Percentiles rank a stretch among this genome's conserved stretches.
These are phyloP conservation scores for Colletotrichum zoysiae DNA, from an alignment of 2,329 filamentous ascomycete genomes.

Conservation along the genomic window DNA sequence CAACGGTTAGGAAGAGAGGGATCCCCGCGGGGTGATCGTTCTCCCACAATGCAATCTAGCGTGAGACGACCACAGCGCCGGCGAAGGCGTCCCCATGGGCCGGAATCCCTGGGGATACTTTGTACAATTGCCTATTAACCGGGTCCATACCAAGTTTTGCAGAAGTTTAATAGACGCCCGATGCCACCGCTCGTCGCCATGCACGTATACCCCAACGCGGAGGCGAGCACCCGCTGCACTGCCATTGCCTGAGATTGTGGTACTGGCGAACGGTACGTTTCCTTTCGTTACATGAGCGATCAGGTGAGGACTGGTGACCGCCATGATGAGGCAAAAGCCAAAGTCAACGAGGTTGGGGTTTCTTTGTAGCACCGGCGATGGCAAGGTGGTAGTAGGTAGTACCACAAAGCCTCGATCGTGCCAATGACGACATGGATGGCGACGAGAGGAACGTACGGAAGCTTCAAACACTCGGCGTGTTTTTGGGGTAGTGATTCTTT, in stretches of 20 bases:
- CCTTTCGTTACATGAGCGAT: constrained; percentile 11
- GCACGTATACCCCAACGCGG: constrained; percentile 19
- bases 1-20: constrained; percentile 20
- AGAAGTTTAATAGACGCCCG: constrained; percentile 26
- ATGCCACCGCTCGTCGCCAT: constrained; percentile 31
- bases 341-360: constrained; percentile 10
- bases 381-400: constrained; percentile 26
- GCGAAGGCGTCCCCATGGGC: constrained; percentile 22
- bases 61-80: constrained; percentile 11
- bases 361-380: constrained; percentile 4
- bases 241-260: constrained; percentile 18
- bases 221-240: constrained; percentile 22
- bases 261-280: constrained; percentile 10
- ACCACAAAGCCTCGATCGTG: constrained; percentile 8
- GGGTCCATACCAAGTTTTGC: constrained; percentile 26
- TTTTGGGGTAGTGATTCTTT: constrained; percentile 1
- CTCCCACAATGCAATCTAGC: constrained; percentile 32
- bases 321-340: background rate
- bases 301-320: constrained; percentile 1
- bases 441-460: constrained; percentile 22
- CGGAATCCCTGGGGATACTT: constrained; percentile 21
- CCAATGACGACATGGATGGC: constrained; percentile 7
- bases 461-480: constrained; percentile 12
- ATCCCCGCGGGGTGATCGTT: constrained; percentile 38
- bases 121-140: constrained; percentile 11